Conservation (phyloP, 2,329 filamentous ascomycete genomes). For the Sarocladium brachiariae region DNA sequence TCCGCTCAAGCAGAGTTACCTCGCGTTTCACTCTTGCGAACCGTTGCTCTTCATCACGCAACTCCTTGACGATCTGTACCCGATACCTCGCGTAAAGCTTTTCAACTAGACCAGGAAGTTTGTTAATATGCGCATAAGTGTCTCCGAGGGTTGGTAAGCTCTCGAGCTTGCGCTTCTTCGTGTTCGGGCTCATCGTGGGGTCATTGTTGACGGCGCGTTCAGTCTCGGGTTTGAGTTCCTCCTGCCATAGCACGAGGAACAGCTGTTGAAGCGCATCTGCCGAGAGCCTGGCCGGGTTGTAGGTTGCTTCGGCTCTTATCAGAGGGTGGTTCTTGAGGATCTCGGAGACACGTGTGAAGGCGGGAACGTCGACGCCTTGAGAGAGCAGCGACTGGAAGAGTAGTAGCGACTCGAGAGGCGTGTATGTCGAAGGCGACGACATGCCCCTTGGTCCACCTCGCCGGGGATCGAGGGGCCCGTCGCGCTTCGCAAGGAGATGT, state of each 20-base stretch:
- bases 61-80: conserved; percentile 59
- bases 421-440: conserved; percentile 57
- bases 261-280: conserved; percentile 73
- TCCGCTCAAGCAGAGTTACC: conserved; percentile 58
- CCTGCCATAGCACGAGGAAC: conserved; percentile 68
- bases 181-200: conserved; percentile 29
- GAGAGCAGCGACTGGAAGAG: conserved; percentile 73
- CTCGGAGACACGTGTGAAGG: conserved; percentile 67
- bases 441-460: conserved; percentile 50
- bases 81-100: conserved; percentile 71
- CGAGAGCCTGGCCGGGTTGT: conserved; percentile 66
- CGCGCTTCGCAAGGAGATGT: conserved; percentile 44
- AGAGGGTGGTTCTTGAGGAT: conserved; percentile 67
- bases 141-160: conserved; percentile 60
- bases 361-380: conserved; percentile 57
- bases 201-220: conserved; percentile 18
- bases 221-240: conserved; percentile 57
- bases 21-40: conserved; percentile 60
- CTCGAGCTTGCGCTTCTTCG: conserved; percentile 69
- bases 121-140: conserved; percentile 56
- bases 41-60: conserved; percentile 66
- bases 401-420: conserved; percentile 77
- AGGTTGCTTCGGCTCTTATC: conserved; percentile 62
- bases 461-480: conserved; percentile 48
- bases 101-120: conserved; percentile 63